These are phyloP conservation scores for Boletus coccyginus DNA, from an alignment of 768 basidiomycete genomes.

Conservation along the genomic window DNA sequence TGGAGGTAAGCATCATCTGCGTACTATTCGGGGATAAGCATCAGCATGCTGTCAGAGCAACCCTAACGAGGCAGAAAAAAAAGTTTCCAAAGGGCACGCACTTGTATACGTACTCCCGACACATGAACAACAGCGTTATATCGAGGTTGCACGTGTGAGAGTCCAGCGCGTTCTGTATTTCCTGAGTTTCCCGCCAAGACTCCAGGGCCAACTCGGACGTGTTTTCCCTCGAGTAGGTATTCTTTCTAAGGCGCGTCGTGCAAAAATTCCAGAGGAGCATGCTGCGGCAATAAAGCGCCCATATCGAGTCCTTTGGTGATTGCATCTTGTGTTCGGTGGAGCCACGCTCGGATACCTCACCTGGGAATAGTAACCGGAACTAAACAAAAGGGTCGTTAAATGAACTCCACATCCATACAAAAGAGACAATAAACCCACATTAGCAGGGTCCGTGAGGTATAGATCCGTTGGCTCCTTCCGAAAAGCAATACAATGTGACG, in stretches of 20 bases:
- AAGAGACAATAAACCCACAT: conserved; percentile 44
- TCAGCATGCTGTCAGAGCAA: conserved; percentile 14
- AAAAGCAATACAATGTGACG: conserved; percentile 66
- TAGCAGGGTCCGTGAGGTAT: conserved; percentile 59
- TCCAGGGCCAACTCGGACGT: conserved; percentile 58
- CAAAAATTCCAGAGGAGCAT: conserved; percentile 82
- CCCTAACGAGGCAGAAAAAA: conserved; percentile 7
- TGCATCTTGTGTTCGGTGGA: conserved; percentile 41
- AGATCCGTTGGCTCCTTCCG: conserved; percentile 56
- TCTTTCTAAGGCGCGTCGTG: conserved; percentile 45
- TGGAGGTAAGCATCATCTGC: conserved; percentile 61
- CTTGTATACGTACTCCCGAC: conserved; percentile 74
- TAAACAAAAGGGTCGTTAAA: conserved; percentile 11
- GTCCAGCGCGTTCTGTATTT: conserved; percentile 65
- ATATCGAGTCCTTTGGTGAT: conserved; percentile 73
- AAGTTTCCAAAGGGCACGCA: conserved; percentile 34
- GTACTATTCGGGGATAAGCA: conserved; percentile 40
- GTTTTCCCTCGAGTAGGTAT: conserved; percentile 44
- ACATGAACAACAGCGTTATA: conserved; percentile 61
- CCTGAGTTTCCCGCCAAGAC: conserved; percentile 63
- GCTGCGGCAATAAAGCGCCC: conserved; percentile 79
- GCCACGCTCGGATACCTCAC: conserved; percentile 58
- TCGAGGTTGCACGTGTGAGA: conserved; percentile 71
- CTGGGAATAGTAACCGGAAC: conserved; percentile 64
- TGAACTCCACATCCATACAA: conserved; percentile 2